A percentile compares a stretch with the other conserved stretches of the same genome.
Evolutionary conservation across 345 rosid species (phyloP).

Genomic region (Anastatica hierochuntica): DNA sequence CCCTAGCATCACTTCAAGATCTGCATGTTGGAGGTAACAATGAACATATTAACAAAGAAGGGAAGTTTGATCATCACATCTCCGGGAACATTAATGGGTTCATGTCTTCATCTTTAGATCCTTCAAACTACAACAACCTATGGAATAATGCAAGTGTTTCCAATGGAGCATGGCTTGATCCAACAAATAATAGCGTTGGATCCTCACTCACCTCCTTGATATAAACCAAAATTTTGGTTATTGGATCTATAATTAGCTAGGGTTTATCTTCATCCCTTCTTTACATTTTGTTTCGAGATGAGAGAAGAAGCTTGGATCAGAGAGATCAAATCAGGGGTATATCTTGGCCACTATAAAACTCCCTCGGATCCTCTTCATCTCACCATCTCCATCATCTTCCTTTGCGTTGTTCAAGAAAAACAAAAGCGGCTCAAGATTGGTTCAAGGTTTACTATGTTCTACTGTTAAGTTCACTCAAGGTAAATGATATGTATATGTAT

Average conservation of each 20-base stretch:
- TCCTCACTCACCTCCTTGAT: constrained; percentile 72
- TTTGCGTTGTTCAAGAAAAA: constrained; percentile 26
- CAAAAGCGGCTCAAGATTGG: too few relatives aligned
- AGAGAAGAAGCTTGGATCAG: constrained; percentile 76
- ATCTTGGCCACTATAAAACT: constrained; percentile 72
- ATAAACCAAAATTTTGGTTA: constrained; percentile 35
- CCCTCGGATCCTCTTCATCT: constrained; percentile 91
- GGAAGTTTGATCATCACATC: too few relatives aligned
- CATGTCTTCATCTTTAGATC: constrained; percentile 39
- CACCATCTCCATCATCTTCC: constrained; percentile 36
- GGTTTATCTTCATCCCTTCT: constrained; percentile 22
- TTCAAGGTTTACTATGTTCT: constrained; percentile 21
- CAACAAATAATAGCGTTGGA: constrained; percentile 43
- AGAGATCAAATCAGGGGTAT: constrained; percentile 58
- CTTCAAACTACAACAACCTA: constrained; percentile 29
- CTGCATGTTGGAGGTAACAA: constrained; percentile 34
- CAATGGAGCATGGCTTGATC: constrained; percentile 61
- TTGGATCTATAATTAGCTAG: constrained; percentile 32
- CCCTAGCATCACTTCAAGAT: constrained; percentile 39
- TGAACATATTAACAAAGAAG: constrained; percentile 17
- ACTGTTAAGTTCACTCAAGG: constrained; percentile 19
- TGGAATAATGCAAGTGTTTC: constrained; percentile 28
- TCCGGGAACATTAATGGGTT: constrained; percentile 18
- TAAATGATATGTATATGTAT: constrained; percentile 19
- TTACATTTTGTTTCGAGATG: constrained; percentile 27